phyloP scores from a whole-genome alignment of 495 filamentous ascomycete genomes.

The Amphirosellinia nigrospora region DNA sequence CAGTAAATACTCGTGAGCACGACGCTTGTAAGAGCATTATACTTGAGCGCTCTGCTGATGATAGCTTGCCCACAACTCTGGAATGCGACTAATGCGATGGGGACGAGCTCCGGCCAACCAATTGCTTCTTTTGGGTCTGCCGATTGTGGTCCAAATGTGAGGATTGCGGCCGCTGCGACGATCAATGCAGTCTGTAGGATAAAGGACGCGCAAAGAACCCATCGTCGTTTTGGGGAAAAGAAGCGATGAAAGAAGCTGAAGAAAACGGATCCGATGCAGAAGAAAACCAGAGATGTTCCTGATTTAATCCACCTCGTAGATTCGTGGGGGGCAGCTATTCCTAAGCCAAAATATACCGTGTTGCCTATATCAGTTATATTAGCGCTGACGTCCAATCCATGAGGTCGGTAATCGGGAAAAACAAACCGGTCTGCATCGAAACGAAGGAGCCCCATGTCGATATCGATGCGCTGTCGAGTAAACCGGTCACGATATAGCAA shows the following conservation, averaged over 20 bases:
- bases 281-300: constrained; percentile 64
- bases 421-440: constrained; percentile 75
- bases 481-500: constrained; percentile 75
- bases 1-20: constrained; percentile 76
- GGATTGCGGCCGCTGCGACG: constrained; percentile 62
- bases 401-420: constrained; percentile 1
- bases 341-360: constrained; percentile 75
- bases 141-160: constrained; percentile 51
- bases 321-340: constrained; percentile 59
- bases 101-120: constrained; percentile 63
- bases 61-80: constrained; percentile 75
- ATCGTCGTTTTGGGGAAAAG: constrained; percentile 60
- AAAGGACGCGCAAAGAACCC: constrained; percentile 69
- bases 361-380: constrained; percentile 52
- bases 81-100: constrained; percentile 69
- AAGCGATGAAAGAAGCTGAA: constrained; percentile 67
- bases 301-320: constrained; percentile 71
- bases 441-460: constrained; percentile 79
- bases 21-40: constrained; percentile 68
- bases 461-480: constrained; percentile 74
- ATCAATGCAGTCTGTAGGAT: constrained; percentile 59
- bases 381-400: background rate
- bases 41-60: constrained; percentile 67
- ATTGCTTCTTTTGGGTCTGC: constrained; percentile 48
- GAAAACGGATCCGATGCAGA: constrained; percentile 69